Conservation (phyloP, 1,284 basidiomycete genomes). For the Athelia sp. region DNA sequence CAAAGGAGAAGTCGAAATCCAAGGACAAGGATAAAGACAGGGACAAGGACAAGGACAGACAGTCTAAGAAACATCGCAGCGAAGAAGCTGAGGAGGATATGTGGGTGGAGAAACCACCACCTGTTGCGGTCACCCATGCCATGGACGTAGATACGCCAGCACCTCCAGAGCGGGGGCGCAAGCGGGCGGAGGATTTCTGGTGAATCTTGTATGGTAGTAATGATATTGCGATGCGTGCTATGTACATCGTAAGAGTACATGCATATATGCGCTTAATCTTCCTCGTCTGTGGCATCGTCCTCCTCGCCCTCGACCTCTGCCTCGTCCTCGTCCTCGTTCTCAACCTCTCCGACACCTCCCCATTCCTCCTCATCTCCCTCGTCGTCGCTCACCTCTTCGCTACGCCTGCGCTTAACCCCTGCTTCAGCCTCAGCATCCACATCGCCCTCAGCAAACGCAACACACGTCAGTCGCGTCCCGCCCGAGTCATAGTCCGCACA, state of each 20-base stretch:
- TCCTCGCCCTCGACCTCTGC: conserved; percentile 15
- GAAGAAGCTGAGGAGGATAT: conserved; percentile 26
- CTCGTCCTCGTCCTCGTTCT: conserved; percentile 14
- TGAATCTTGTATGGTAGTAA: conserved; percentile 4
- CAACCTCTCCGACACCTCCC: conserved; percentile 6
- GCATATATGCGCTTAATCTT: conserved; percentile 10
- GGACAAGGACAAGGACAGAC: conserved; percentile 33
- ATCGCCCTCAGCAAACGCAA: conserved; percentile 64
- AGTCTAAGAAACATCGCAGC: conserved; percentile 30
- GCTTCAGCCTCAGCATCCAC: conserved; percentile 13
- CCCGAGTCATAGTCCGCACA: conserved; percentile 76
- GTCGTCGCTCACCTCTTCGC: conserved; percentile 24
- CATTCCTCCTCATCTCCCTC: conserved; percentile 15
- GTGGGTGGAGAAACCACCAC: conserved; percentile 28
- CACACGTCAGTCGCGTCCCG: conserved; percentile 78
- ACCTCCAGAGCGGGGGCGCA: conserved; percentile 11
- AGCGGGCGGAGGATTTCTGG: conserved; percentile 18
- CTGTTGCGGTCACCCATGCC: conserved; percentile 14
- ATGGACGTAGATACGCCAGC: not conserved
- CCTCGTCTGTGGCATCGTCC: conserved; percentile 16
- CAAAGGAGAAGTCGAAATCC: conserved; percentile 32
- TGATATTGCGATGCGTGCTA: not conserved
- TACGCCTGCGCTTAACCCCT: conserved; percentile 36
- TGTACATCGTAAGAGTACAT: not conserved
- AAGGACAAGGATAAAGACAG: conserved; percentile 26